phyloP scores from a whole-genome alignment of 1,139 yeast genomes.

The Suhomyces wounanorum region DNA sequence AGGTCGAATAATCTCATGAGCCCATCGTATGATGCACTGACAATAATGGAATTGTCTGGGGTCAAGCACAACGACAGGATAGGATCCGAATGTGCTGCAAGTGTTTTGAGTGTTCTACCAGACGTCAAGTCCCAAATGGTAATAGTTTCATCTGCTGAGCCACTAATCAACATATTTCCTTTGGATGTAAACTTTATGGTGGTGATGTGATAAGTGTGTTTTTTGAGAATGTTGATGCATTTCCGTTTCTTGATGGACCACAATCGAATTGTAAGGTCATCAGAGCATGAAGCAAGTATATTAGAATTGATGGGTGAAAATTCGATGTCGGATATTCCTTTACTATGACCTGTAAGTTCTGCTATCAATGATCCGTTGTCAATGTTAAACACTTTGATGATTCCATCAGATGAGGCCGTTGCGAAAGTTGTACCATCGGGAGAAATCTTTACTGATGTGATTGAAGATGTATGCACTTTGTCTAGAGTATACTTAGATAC shows the following conservation, averaged over 20 bases:
- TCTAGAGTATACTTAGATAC: constrained; percentile 8
- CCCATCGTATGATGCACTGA: constrained; percentile 91
- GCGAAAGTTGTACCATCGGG: constrained; percentile 71
- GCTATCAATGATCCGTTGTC: constrained; percentile 31
- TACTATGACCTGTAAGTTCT: constrained; percentile 60
- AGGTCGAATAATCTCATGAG: constrained; percentile 85
- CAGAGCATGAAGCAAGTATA: constrained; percentile 81
- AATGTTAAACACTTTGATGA: constrained; percentile 44
- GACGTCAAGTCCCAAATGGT: constrained; percentile 84
- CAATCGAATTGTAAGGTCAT: constrained; percentile 77
- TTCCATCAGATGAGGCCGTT: constrained; percentile 42
- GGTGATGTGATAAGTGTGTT: constrained; percentile 87
- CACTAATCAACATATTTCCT: constrained; percentile 79
- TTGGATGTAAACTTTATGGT: constrained; percentile 68
- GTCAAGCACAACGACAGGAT: constrained; percentile 72
- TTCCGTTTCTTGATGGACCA: constrained; percentile 62
- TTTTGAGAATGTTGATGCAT: constrained; percentile 61
- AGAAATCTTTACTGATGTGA: constrained; percentile 58
- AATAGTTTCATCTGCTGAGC: constrained; percentile 89
- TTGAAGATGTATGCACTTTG: constrained; percentile 12
- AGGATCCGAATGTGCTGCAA: constrained; percentile 95
- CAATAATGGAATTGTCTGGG: constrained; percentile 80
- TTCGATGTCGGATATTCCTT: constrained; percentile 67
- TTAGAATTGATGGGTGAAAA: constrained; percentile 76
- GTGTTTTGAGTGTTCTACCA: constrained; percentile 71